A percentile compares a stretch with the other conserved stretches of the same genome.
phyloP scores from a whole-genome alignment of 106 monocot genomes.

The Agapanthus africanus region DNA sequence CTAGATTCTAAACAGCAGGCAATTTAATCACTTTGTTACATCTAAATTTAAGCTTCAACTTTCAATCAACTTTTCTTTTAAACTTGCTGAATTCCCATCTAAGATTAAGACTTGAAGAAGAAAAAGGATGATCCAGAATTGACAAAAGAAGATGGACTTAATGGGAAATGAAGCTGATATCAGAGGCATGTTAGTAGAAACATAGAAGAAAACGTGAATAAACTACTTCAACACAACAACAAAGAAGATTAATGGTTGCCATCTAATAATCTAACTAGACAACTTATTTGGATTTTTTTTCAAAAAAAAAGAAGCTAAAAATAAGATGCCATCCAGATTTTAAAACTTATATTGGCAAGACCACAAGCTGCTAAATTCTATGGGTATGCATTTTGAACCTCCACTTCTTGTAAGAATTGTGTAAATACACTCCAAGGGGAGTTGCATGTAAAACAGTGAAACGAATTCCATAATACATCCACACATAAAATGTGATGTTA shows the following conservation, averaged over 20 bases:
- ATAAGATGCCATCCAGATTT: neutral
- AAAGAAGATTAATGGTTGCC: neutral
- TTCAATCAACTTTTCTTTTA: neutral
- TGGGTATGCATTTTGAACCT: neutral
- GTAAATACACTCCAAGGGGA: neutral
- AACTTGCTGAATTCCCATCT: neutral
- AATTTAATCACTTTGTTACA: neutral
- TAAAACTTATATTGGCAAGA: no score
- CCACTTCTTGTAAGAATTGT: neutral
- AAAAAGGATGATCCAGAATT: neutral
- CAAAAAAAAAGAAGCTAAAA: neutral
- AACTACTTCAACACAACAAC: neutral
- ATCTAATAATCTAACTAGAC: neutral
- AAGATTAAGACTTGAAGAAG: neutral
- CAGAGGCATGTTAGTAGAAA: neutral
- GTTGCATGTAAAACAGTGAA: neutral
- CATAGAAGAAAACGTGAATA: neutral
- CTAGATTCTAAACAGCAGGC: neutral
- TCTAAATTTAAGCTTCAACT: neutral
- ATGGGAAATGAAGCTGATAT: neutral
- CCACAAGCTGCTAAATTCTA: no score
- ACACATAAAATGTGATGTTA: no score
- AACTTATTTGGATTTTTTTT: neutral
- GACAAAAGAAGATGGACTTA: neutral
- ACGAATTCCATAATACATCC: neutral